Conservation (phyloP, 495 filamentous ascomycete species). For the Lichina pygmaea region DNA sequence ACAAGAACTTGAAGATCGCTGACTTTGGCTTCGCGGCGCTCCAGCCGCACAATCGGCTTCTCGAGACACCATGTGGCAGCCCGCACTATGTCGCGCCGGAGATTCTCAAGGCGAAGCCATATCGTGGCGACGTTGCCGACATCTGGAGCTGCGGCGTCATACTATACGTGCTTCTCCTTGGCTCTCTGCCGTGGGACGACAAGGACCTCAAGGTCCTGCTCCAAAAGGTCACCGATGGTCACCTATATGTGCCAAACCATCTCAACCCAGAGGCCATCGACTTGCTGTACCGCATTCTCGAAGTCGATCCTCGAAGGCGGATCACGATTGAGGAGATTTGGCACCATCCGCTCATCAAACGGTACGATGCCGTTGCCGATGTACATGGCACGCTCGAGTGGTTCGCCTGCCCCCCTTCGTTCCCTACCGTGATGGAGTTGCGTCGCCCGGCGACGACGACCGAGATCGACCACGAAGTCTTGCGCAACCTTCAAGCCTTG, state of each 20-base stretch:
- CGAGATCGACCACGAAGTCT: slow-evolving; percentile 49
- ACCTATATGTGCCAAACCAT: slow-evolving; percentile 38
- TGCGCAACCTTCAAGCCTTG: slow-evolving; percentile 61
- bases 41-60: slow-evolving; percentile 45
- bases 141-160: slow-evolving; percentile 93
- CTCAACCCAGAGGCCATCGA: slow-evolving; percentile 50
- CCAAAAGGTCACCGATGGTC: slow-evolving; percentile 22
- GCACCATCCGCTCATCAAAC: slow-evolving; percentile 54
- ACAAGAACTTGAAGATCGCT: slow-evolving; percentile 60
- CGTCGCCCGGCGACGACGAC: slow-evolving; percentile 20
- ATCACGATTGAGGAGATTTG: slow-evolving; percentile 59
- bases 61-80: slow-evolving; percentile 80
- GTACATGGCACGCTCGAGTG: slow-evolving; percentile 14
- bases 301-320: slow-evolving; percentile 42
- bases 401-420: slow-evolving; percentile 25
- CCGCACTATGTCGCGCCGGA: slow-evolving; percentile 93
- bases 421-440: slow-evolving; percentile 24
- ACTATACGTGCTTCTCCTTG: slow-evolving; percentile 56
- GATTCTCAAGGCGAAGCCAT: slow-evolving; percentile 39
- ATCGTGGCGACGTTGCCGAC: slow-evolving; percentile 64
- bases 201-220: slow-evolving; percentile 30
- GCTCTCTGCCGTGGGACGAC: slow-evolving; percentile 60
- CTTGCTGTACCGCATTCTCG: slow-evolving; percentile 48
- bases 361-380: slow-evolving; percentile 29
- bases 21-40: slow-evolving; percentile 96